phyloP scores from a whole-genome alignment of 2,329 filamentous ascomycete species.

The Cercospora zeae-maydis region DNA sequence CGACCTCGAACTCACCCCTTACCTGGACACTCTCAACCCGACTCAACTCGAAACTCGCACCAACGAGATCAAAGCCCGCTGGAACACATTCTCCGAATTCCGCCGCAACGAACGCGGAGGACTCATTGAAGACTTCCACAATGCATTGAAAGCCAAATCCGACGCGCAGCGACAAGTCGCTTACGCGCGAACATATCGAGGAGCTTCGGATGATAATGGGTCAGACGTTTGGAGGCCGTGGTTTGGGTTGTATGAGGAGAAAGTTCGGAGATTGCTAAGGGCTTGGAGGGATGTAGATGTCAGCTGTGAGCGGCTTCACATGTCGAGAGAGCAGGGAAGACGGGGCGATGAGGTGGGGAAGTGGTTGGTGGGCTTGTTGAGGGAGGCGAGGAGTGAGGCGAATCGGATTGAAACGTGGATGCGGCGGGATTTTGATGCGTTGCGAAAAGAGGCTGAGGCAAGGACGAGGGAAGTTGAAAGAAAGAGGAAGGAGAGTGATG shows the following conservation, averaged over 20 bases:
- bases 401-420: not conserved
- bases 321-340: not conserved
- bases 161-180: not conserved
- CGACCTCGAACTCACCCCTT: not conserved
- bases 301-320: not conserved
- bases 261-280: not conserved
- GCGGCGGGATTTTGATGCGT: not conserved
- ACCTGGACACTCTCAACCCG: not conserved
- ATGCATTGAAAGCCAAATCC: not conserved
- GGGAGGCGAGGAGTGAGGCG: not conserved
- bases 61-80: not conserved
- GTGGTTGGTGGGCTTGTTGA: not conserved
- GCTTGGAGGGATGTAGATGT: not conserved
- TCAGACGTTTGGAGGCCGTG: not conserved
- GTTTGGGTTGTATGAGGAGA: not conserved
- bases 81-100: not conserved
- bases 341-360: not conserved
- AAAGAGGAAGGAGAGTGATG: not conserved
- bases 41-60: not conserved
- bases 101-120: not conserved
- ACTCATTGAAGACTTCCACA: not conserved
- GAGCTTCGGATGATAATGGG: not conserved
- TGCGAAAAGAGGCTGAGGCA: not conserved
- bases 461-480: not conserved
- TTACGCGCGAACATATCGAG: not conserved